Evolutionary conservation across 345 rosid species (phyloP).

Genomic region (Euphorbia lathyris): DNA sequence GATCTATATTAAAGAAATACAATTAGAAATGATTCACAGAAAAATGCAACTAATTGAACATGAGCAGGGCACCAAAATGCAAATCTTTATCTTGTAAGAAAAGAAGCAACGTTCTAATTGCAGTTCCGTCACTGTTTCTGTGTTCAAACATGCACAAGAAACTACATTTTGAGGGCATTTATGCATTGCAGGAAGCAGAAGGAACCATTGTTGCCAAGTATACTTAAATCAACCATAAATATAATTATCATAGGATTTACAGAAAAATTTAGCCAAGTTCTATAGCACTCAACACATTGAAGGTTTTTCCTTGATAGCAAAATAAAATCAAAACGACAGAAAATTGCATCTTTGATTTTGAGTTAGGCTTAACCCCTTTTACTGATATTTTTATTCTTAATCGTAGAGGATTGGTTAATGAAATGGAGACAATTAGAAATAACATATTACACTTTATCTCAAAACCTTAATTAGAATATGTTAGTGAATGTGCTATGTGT

Average conservation of each 20-base stretch:
- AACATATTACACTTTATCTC: background rate
- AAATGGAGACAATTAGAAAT: background rate
- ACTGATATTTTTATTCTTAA: background rate
- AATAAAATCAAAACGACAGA: background rate
- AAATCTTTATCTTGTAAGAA: background rate
- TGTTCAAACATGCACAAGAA: background rate
- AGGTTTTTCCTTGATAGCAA: background rate
- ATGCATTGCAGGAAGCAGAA: background rate
- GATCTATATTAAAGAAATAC: conserved; percentile 44
- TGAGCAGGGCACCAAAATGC: background rate
- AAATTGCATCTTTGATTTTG: background rate
- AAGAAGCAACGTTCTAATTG: background rate
- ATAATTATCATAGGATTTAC: background rate
- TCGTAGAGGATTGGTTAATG: background rate
- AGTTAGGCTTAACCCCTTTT: conserved; percentile 2
- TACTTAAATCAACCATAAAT: background rate
- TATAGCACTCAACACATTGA: background rate
- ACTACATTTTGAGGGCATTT: background rate
- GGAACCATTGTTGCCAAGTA: background rate
- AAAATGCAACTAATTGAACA: background rate
- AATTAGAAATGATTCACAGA: conserved; percentile 6
- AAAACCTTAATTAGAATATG: background rate
- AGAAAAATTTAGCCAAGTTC: background rate
- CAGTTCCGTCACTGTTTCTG: background rate
- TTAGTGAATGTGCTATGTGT: background rate